Conservation (phyloP, 2,329 filamentous ascomycete species). For the Calonectria montana region DNA sequence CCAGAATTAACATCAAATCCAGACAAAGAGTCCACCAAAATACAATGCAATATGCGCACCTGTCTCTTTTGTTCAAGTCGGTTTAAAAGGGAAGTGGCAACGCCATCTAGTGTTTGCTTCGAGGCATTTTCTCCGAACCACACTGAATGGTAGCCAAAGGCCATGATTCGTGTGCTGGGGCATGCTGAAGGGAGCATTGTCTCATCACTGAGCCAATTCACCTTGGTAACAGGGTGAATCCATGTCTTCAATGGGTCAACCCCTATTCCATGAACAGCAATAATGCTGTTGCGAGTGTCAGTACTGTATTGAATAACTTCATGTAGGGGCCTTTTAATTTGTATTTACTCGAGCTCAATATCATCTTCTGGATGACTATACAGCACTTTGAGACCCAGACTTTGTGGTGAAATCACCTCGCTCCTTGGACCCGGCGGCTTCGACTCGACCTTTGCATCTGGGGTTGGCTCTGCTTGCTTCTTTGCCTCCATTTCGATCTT, state of each 20-base stretch:
- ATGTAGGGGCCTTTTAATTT: background rate
- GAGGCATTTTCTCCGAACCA: conserved; percentile 23
- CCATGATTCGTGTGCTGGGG: conserved; percentile 23
- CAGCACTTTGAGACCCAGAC: conserved; percentile 13
- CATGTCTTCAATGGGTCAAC: conserved; percentile 16
- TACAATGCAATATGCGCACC: background rate
- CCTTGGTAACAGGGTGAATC: background rate
- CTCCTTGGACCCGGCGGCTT: background rate
- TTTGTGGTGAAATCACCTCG: background rate
- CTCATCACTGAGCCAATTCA: conserved; percentile 18
- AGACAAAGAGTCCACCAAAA: background rate
- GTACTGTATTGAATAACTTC: no score
- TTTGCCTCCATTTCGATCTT: background rate
- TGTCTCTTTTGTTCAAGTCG: background rate
- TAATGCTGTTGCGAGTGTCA: background rate
- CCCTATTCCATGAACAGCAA: conserved; percentile 27
- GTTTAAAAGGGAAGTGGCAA: conserved; percentile 10
- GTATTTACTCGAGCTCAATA: conserved; percentile 10
- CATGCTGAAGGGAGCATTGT: conserved; percentile 23
- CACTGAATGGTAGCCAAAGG: conserved; percentile 22
- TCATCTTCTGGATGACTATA: background rate
- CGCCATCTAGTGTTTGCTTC: conserved; percentile 2
- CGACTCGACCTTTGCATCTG: background rate
- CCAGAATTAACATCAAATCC: background rate
- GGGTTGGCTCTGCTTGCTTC: background rate